Base-by-base conservation (phyloP, 2,329 filamentous ascomycete species). In the Chrysoporthe austroafricana region DNA sequence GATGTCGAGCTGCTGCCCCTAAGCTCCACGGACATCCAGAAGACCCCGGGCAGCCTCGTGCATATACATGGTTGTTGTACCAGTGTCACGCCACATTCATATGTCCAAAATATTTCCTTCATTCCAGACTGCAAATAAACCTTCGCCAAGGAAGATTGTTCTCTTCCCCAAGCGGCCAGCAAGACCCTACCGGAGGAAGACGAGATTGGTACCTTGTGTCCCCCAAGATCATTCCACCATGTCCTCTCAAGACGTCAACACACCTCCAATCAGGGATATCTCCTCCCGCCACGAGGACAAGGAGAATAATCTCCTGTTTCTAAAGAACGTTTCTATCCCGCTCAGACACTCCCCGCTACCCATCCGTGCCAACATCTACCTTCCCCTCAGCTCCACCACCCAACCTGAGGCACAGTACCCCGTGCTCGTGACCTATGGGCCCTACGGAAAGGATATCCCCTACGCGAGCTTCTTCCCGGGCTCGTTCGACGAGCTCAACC, bases 361-460 rank as follows among this genome's bases (percentile, higher is more conserved):
- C 7, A 74, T 76, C 50, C 74, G 75, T 26, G 73, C 73, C 66
- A 76, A 76, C 60, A 69, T 76, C 48, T 76, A 75, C 68, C 68
- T 75, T 3, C 74, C 75, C 26, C 71, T 73, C 14, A 44, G 63
- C 2, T 58, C 66, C 46, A 60, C 50, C 59, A 54, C 64, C 16
- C 57, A 68, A 54, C 63, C 63, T 13, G 66, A 66, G 1, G 75
- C 64, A 11, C 74, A 71, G 54, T 82, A 82, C 32, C 90, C 90
- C 0, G 89, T 91, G 0, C 75, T 92, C 9, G 86, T 90, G 2
- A 92, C 90, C 0, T 92, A 92, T 71, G 90, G 90, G 0, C 90
- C 90, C 0, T 92, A 92, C 70, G 90, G 90, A 58, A 92, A 93
- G 72, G 90, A 92, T 72, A 90, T 91, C 46, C 85, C 82, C 26